phyloP scores from a whole-genome alignment of 2,329 filamentous ascomycete genomes.

The Fusarium tricinctum region DNA sequence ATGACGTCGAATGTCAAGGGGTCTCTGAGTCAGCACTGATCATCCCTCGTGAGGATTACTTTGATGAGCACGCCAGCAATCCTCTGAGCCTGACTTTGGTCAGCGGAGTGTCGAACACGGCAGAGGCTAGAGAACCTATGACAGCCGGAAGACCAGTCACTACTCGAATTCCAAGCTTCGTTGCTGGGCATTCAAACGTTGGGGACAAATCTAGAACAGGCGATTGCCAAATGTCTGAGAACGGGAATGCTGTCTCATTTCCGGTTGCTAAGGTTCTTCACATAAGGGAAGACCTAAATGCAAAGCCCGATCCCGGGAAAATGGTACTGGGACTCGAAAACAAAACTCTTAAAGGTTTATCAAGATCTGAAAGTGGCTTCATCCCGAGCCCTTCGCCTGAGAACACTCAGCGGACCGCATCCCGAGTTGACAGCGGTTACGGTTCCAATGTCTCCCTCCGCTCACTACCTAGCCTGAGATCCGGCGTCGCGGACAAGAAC shows the following conservation, averaged over 20 bases:
- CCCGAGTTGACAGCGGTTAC: constrained; percentile 73
- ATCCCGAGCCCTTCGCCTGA: constrained; percentile 62
- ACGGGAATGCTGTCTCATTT: constrained; percentile 51
- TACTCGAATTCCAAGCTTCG: constrained; percentile 6
- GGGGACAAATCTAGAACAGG: constrained; percentile 35
- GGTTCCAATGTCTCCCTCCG: constrained; percentile 71
- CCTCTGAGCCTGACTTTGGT: constrained; percentile 16
- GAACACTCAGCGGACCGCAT: constrained; percentile 60
- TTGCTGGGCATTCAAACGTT: constrained; percentile 23
- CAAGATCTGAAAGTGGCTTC: constrained; percentile 64
- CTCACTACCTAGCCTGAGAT: constrained; percentile 60
- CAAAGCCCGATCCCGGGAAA: constrained; percentile 54
- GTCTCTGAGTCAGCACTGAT: constrained; percentile 17
- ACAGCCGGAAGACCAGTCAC: constrained; percentile 12
- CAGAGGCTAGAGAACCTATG: constrained; percentile 7
- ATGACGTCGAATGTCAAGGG: constrained; percentile 26
- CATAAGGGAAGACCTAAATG: constrained; percentile 60
- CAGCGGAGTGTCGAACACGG: constrained; percentile 5
- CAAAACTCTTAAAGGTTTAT: constrained; percentile 43
- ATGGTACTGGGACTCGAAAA: constrained; percentile 41
- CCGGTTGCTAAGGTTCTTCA: constrained; percentile 56
- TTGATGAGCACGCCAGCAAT: constrained; percentile 21
- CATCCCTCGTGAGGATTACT: constrained; percentile 22
- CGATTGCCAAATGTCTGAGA: constrained; percentile 39
- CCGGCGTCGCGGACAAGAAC: constrained; percentile 39